Evolutionary conservation across 169 alveolate genomes (phyloP).

Genomic region (Hepatocystis sp.): DNA sequence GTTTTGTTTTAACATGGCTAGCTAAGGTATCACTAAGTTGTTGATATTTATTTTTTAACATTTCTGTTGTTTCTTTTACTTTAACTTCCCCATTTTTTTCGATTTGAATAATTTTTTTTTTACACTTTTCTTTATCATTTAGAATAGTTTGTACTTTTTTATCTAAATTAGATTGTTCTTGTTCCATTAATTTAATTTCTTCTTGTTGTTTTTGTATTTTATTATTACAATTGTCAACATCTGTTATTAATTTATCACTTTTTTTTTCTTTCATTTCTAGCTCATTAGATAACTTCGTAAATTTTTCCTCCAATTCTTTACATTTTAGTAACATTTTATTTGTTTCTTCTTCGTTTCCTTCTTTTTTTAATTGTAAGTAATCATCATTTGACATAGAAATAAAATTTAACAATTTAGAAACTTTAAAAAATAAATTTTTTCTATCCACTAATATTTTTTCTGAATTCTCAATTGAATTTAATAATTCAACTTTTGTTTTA

Average conservation of each 20-base stretch:
- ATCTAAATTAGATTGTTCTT: constrained; percentile 7
- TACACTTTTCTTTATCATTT: neutral
- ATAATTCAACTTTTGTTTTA: constrained; percentile 23
- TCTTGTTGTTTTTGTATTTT: neutral
- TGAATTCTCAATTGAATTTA: constrained; percentile 16
- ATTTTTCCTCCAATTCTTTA: constrained; percentile 3
- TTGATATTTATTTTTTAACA: constrained; percentile 25
- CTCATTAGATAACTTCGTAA: neutral
- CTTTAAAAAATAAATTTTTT: constrained; percentile 39
- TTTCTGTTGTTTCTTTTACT: constrained; percentile 24
- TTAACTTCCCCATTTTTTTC: neutral
- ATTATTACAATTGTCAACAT: constrained; percentile 4
- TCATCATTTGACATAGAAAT: constrained; percentile 36
- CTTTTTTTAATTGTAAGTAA: constrained; percentile 3
- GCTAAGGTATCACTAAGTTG: constrained; percentile 19
- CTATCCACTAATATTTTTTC: constrained; percentile 30
- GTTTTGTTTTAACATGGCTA: constrained; percentile 25
- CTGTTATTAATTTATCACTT: neutral
- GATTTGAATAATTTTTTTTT: constrained; percentile 5
- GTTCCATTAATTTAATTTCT: constrained; percentile 2
- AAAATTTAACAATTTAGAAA: constrained; percentile 48
- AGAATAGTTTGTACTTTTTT: neutral
- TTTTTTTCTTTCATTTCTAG: constrained; percentile 3
- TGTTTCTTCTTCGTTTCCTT: neutral
- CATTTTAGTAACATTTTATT: neutral